phyloP scores from a whole-genome alignment of 495 filamentous ascomycete genomes.

The Chaetomidium leptoderma region DNA sequence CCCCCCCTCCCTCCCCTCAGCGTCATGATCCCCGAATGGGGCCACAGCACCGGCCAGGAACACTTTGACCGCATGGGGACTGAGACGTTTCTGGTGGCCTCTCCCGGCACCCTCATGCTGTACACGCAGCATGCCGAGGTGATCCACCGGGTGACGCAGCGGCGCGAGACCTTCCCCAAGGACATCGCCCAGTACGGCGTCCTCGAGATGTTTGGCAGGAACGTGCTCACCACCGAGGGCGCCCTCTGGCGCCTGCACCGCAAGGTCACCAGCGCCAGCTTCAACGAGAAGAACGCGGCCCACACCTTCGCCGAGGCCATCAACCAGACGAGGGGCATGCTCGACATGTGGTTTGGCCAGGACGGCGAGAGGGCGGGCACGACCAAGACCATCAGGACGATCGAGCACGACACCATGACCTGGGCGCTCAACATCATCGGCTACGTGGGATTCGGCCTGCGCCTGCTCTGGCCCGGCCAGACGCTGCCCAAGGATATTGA shows the following conservation, averaged over 20 bases:
- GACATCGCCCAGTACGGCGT: constrained; percentile 52
- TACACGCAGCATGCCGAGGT: constrained; percentile 55
- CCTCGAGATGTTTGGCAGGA: constrained; percentile 60
- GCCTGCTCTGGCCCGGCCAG: constrained; percentile 54
- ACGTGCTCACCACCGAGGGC: constrained; percentile 62
- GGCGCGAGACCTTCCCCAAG: constrained; percentile 66
- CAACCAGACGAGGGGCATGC: constrained; percentile 53
- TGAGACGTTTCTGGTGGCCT: constrained; percentile 52
- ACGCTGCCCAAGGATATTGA: constrained; percentile 36
- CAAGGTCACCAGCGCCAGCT: constrained; percentile 62
- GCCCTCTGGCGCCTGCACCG: constrained; percentile 61
- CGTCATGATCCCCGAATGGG: constrained; percentile 37
- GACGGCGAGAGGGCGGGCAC: constrained; percentile 22
- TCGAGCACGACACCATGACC: constrained; percentile 58
- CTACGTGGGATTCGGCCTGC: constrained; percentile 60
- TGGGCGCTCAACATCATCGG: constrained; percentile 65
- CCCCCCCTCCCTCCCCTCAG: no score
- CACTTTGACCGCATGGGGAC: constrained; percentile 35
- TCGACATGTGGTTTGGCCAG: constrained; percentile 45
- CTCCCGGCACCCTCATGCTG: constrained; percentile 43
- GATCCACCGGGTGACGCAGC: constrained; percentile 55
- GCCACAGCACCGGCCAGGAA: constrained; percentile 31
- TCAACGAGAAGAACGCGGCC: constrained; percentile 68
- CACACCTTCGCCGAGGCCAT: constrained; percentile 59
- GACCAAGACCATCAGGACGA: constrained; percentile 45